Evolutionary conservation across 768 basidiomycete genomes (phyloP).

Genomic region (Neoboletus brunneissimus): DNA sequence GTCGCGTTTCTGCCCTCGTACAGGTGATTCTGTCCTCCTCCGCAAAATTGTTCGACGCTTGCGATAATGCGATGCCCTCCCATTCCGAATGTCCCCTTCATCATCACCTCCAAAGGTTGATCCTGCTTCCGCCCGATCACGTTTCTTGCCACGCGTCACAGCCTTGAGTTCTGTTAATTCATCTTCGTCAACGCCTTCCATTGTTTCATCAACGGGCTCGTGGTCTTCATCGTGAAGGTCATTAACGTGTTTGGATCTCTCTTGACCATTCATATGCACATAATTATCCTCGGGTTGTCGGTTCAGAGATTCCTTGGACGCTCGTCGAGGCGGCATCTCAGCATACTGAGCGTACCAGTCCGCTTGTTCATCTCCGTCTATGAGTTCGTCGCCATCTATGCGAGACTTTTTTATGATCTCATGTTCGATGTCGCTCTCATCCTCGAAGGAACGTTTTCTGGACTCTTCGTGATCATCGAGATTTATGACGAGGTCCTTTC

Average conservation of each 20-base stretch:
- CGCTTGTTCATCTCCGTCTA: conserved; percentile 48
- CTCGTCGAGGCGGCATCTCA: conserved; percentile 34
- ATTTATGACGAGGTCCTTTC: conserved; percentile 29
- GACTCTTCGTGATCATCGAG: conserved; percentile 27
- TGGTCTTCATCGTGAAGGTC: conserved; percentile 54
- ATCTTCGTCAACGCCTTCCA: conserved; percentile 42
- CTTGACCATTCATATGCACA: conserved; percentile 37
- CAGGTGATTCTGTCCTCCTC: conserved; percentile 46
- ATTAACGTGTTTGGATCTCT: conserved; percentile 34
- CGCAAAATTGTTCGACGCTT: conserved; percentile 57
- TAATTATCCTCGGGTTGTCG: conserved; percentile 44
- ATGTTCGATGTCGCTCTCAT: conserved; percentile 42
- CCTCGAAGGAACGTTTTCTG: conserved; percentile 44
- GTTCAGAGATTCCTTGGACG: conserved; percentile 49
- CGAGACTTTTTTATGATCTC: conserved; percentile 52
- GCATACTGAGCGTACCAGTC: conserved; percentile 37
- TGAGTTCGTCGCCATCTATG: conserved; percentile 47
- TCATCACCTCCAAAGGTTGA: conserved; percentile 66
- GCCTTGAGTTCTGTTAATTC: conserved; percentile 38
- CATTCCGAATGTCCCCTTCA: conserved; percentile 39
- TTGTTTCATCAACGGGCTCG: conserved; percentile 32
- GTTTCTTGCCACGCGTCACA: conserved; percentile 59
- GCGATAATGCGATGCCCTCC: conserved; percentile 45
- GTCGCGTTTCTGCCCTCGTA: conserved; percentile 66
- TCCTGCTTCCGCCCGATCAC: conserved; percentile 70